Evolutionary conservation across 78 protist species (phyloP).

Genomic region (Planoprotostelium fungivorum): DNA sequence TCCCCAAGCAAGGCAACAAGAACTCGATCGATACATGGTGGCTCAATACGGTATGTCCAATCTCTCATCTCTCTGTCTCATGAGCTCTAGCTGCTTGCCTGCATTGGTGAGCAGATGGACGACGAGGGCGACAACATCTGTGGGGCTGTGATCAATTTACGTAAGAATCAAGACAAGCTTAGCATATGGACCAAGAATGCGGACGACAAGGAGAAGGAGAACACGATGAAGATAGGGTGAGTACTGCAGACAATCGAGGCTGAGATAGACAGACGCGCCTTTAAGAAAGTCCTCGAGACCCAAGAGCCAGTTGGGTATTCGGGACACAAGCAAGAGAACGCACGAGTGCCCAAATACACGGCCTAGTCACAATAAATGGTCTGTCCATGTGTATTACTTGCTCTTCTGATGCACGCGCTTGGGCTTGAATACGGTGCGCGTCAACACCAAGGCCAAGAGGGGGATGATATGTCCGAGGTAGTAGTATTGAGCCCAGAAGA

Average conservation of each 20-base stretch:
- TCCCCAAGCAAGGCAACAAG: slow-evolving; percentile 3
- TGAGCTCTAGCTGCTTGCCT: background rate
- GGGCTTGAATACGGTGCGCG: background rate
- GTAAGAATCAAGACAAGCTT: background rate
- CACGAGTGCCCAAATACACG: too few species aligned
- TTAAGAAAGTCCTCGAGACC: background rate
- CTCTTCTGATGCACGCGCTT: background rate
- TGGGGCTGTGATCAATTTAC: background rate
- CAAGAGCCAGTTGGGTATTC: too few species aligned
- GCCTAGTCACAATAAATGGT: too few species aligned
- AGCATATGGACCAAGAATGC: background rate
- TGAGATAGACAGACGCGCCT: background rate
- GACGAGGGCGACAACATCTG: slow-evolving; percentile 4
- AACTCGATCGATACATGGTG: background rate
- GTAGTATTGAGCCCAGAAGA: background rate
- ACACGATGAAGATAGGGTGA: slow-evolving; percentile 8
- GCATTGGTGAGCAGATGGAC: background rate
- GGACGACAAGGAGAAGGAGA: background rate
- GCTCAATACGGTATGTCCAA: background rate
- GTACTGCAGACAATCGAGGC: background rate
- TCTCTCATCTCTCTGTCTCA: background rate
- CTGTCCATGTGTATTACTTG: too few species aligned
- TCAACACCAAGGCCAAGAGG: background rate
- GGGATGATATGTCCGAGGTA: background rate
- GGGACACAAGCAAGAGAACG: too few species aligned